Evolutionary conservation across 2,329 filamentous ascomycete species (phyloP), one percentile per base, ranked within the genome.

Genomic region (Zymoseptoria brevis): DNA sequence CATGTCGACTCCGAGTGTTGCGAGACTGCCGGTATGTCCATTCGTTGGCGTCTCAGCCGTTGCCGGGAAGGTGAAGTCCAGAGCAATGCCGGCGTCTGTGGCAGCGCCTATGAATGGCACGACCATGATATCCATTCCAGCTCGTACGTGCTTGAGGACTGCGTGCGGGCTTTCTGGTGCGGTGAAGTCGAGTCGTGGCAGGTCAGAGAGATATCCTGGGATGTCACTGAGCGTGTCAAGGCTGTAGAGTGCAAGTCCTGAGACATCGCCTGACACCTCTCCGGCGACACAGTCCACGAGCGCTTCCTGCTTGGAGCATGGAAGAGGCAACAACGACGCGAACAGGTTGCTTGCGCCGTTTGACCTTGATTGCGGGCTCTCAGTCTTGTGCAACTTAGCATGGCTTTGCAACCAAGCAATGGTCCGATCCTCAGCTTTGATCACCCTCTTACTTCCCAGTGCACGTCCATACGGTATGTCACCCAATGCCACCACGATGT

Each of bases 371-470:
- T n/a, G 35, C 6, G 35, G 4, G 16, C 11, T 45, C 9, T 4
- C 24, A 4, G n/a, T 26, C n/a, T 57, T 55, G 26, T 64, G 55
- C 11, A 62, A 30, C 19, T 62, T 74, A 41, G 91, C 78, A 55
- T 90, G 84, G 62, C 88, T 83, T 22, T 84, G 82, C 19, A 93
- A 78, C 90, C 91, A 97, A 45, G 83, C 81, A 71, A 94, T 88
- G 0, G 90, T 96, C 58, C 93, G 82, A 69, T 94, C 90, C 22
- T 85, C 87, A 86, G 96, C 96, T 69, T 89, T 91, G 41, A 85
- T 80, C 53, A 88, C 83, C 52, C 92, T 83, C 75, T 95, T 96
- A 26, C 64, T 68, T 24, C 69, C 67, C 55, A 71, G 57, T 16
- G 68, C 63, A 57, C 76, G 76, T 66, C 83, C 82, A 30, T 81